Evolutionary conservation across 495 filamentous ascomycete species (phyloP).

Genomic region (Xylaria scruposa): DNA sequence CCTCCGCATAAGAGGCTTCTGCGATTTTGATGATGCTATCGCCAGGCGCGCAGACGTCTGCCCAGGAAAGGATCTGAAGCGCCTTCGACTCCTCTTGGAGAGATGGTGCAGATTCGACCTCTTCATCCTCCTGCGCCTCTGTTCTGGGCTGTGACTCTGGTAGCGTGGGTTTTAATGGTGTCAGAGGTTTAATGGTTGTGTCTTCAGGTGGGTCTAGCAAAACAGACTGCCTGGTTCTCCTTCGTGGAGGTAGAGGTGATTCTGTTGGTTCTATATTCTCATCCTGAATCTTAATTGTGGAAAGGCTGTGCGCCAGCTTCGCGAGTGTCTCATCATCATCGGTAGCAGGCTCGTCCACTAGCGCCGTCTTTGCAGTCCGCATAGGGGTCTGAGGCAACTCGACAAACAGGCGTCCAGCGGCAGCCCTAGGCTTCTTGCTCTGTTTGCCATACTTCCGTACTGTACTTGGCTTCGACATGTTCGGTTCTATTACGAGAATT

Average conservation of each 20-base stretch:
- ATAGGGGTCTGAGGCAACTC: slow-evolving; percentile 50
- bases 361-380: slow-evolving; percentile 23
- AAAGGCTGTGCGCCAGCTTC: slow-evolving; percentile 28
- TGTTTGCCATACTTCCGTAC: slow-evolving; percentile 54
- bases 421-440: slow-evolving; percentile 36
- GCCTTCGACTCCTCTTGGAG: slow-evolving; percentile 18
- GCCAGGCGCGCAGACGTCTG: slow-evolving; percentile 54
- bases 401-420: slow-evolving; percentile 44
- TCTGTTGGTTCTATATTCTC: slow-evolving; percentile 23
- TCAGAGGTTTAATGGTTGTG: slow-evolving; percentile 14
- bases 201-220: slow-evolving; percentile 25
- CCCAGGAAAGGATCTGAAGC: slow-evolving; percentile 55
- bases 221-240: slow-evolving; percentile 32
- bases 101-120: background rate
- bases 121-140: slow-evolving; percentile 18
- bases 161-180: slow-evolving; percentile 1
- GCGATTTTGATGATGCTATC: slow-evolving; percentile 68
- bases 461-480: slow-evolving; percentile 44
- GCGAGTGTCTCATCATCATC: slow-evolving; percentile 16
- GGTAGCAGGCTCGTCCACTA: slow-evolving; percentile 7
- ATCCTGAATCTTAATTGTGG: slow-evolving; percentile 33
- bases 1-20: slow-evolving; percentile 72
- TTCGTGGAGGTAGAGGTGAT: slow-evolving; percentile 26
- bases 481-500: background rate
- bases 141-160: slow-evolving; percentile 19